Percentiles rank a stretch among this genome's conserved stretches.
Conservation (phyloP, 2,329 filamentous ascomycete genomes). For the Ceratocystis harringtonii region DNA sequence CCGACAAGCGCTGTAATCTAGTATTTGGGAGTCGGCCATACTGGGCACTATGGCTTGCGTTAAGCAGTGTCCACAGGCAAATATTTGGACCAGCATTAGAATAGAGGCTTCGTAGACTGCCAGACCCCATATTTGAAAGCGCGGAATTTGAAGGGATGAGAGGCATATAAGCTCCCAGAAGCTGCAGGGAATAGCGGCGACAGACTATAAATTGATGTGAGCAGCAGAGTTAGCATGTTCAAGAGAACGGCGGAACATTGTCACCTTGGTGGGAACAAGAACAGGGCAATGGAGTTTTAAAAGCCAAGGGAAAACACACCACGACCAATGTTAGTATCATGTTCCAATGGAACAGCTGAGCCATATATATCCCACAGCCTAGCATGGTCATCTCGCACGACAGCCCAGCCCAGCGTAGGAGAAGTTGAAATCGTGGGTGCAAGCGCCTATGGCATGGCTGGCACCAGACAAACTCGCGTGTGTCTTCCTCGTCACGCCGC, state of each 20-base stretch:
- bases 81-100: background rate
- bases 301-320: background rate
- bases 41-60: background rate
- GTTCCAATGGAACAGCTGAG: background rate
- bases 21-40: background rate
- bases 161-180: conserved; percentile 1
- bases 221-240: background rate
- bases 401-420: background rate
- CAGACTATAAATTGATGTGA: background rate
- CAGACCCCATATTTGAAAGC: background rate
- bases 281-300: background rate
- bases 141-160: background rate
- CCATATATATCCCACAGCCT: background rate
- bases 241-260: background rate
- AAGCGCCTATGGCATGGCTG: background rate
- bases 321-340: background rate
- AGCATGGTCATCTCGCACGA: background rate
- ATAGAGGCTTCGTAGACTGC: background rate
- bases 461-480: background rate
- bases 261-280: background rate
- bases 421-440: background rate
- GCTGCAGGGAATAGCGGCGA: background rate
- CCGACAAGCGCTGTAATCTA: background rate
- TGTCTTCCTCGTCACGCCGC: background rate
- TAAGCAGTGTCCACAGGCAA: background rate